Base-by-base conservation (phyloP, 768 basidiomycete genomes). In the Boletellus ananiceps region DNA sequence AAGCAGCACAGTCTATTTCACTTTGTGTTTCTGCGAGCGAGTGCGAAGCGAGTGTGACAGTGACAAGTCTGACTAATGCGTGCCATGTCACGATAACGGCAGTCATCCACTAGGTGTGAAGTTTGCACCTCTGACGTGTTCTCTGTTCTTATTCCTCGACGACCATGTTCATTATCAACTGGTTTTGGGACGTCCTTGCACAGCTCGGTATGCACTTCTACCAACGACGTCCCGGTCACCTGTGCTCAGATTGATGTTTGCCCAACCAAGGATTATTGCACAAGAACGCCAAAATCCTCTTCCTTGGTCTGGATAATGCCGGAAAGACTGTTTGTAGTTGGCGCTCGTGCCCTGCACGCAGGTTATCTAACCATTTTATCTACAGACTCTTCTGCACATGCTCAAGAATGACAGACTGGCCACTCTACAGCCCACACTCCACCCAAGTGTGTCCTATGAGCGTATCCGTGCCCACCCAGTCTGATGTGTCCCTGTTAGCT, bases 271-370 rank as follows among this genome's bases (percentile, higher is more conserved):
- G 93, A 57, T 78, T 95, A 61, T 63, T 86, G 73, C 89, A 93
- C 78, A 96, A 99, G 87, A 97, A 96, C 67, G 96, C 96, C 57
- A 99, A 98, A 81, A 96, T 99, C 67, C 81, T 99, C 56, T 99
- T 99, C 84, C 82, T 99, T 45, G 96, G 96, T 55, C 81, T 98
- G 47, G 95, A 98, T 69, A 99, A 98, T 76, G 96, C 96, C 45
- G 95, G 96, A 66, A 99, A 98, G 81, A 98, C 96, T 52, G 95
- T 96, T 55, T 51, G 86, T 62, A 13, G 1, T 32, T 18, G 1
- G 25, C 52, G 18, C 50, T 50, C n/a, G 9, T 33, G 5, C 34
- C 27, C 47, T n/a, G 23, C 29, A 12, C 31, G 27, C 37, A 8
- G 41, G 15, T 12, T 40, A 16, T 50, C 42, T 55, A 14, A 66